A percentile compares a stretch with the other conserved stretches of the same genome.
Conservation (phyloP, 441 rosid species). For the Adansonia madagascariensis region DNA sequence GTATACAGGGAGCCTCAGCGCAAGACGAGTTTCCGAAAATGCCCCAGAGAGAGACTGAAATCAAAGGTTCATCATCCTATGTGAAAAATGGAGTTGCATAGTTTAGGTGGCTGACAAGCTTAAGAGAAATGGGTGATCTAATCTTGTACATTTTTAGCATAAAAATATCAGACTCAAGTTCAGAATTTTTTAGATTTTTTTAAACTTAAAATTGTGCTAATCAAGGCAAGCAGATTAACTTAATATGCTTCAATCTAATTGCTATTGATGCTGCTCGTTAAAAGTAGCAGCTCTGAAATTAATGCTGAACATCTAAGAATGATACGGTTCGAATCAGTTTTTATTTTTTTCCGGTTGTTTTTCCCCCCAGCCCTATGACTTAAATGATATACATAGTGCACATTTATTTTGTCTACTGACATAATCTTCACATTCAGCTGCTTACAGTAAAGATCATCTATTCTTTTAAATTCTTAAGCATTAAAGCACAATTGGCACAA, state of each 20-base stretch:
- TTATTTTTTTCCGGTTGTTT: too few species aligned
- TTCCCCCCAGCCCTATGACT: too few species aligned
- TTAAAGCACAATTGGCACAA: slow-evolving; percentile 1
- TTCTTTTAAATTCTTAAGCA: background rate
- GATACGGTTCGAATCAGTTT: background rate
- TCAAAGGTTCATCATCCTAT: background rate
- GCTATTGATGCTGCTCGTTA: background rate
- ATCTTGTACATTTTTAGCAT: slow-evolving; percentile 41
- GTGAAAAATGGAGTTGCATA: slow-evolving; percentile 18
- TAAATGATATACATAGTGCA: background rate
- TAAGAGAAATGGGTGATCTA: slow-evolving; percentile 27
- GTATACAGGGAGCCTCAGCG: slow-evolving; percentile 68
- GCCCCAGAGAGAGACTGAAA: slow-evolving; percentile 81
- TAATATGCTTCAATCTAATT: background rate
- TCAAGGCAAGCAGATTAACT: slow-evolving; percentile 11
- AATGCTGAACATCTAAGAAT: background rate
- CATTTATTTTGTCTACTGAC: background rate
- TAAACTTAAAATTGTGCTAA: slow-evolving; percentile 1
- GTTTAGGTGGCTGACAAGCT: slow-evolving; percentile 18
- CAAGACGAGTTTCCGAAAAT: slow-evolving; percentile 62
- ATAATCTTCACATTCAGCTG: background rate
- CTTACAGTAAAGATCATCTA: background rate
- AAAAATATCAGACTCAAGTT: slow-evolving; percentile 38
- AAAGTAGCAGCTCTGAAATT: background rate
- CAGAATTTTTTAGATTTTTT: slow-evolving; percentile 24